Evolutionary conservation across 106 monocot species (phyloP).

Genomic region (Dendrobium officinale): DNA sequence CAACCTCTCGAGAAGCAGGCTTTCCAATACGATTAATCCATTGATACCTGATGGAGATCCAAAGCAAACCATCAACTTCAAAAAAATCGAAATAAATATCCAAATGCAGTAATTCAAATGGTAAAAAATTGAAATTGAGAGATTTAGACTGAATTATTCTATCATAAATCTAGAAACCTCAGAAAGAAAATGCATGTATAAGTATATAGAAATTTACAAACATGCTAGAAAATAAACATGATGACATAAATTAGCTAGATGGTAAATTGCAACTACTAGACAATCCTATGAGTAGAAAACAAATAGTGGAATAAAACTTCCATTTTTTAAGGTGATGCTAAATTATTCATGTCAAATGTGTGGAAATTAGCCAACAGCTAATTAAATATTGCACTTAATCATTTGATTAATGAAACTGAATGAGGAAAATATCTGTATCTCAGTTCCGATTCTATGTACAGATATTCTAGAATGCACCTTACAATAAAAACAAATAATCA

Average conservation of each 20-base stretch:
- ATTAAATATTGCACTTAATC: not conserved
- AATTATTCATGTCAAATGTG: not conserved
- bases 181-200: not conserved
- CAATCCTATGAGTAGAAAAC: not conserved
- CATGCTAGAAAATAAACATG: not conserved
- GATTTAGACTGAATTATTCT: not conserved
- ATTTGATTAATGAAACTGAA: not conserved
- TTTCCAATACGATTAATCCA: constrained; percentile 82
- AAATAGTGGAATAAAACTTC: not conserved
- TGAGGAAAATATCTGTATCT: not conserved
- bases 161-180: not conserved
- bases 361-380: not conserved
- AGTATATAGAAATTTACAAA: not conserved
- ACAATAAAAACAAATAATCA: not conserved
- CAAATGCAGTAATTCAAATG: constrained; percentile 1
- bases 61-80: not conserved
- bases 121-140: not conserved
- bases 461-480: not conserved
- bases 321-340: not conserved
- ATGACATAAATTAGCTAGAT: not conserved
- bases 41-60: constrained; percentile 55
- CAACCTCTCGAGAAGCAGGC: constrained; percentile 62
- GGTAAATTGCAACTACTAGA: not conserved
- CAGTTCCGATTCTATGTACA: not conserved
- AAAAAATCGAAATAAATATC: not conserved